Evolutionary conservation across 1,284 basidiomycete genomes (phyloP).

Genomic region (Sanghuangporus sanghuang): DNA sequence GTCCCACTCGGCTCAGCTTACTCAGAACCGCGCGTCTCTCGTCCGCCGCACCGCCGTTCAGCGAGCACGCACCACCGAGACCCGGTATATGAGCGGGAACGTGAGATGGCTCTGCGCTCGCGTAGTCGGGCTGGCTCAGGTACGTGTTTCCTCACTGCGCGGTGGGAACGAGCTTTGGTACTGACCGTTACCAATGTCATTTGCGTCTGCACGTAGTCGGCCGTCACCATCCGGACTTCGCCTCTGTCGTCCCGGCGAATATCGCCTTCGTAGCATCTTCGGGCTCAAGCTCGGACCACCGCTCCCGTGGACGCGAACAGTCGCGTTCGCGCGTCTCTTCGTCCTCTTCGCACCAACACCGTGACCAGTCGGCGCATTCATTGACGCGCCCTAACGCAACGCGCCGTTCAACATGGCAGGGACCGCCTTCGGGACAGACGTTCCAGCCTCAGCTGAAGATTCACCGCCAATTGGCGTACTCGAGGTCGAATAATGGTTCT

Average conservation of each 20-base stretch:
- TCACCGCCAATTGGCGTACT: slow-evolving; percentile 14
- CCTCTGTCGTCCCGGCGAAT: slow-evolving; percentile 14
- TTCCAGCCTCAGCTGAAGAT: slow-evolving; percentile 12
- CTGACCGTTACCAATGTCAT: background rate
- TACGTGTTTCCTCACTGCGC: background rate
- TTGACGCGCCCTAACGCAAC: slow-evolving; percentile 1
- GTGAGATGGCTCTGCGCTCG: background rate
- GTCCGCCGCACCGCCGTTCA: background rate
- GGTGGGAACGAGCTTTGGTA: background rate
- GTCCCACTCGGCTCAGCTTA: slow-evolving; percentile 13
- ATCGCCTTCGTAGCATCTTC: slow-evolving; percentile 3
- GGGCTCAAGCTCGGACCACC: background rate
- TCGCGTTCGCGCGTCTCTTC: slow-evolving; percentile 8
- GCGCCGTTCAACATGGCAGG: slow-evolving; percentile 14
- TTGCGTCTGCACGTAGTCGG: background rate
- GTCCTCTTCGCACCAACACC: slow-evolving; percentile 1
- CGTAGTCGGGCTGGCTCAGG: slow-evolving; percentile 11
- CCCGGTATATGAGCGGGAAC: background rate
- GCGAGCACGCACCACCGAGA: slow-evolving; percentile 5
- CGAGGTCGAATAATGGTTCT: background rate
- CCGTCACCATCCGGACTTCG: slow-evolving; percentile 8
- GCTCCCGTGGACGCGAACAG: background rate
- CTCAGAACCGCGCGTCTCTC: slow-evolving; percentile 7
- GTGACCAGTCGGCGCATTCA: background rate
- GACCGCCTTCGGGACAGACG: background rate